Evolutionary conservation across 1,284 basidiomycete species (phyloP), one percentile per base, ranked within the genome.

Genomic region (Neotropicomus parvogracilis): DNA sequence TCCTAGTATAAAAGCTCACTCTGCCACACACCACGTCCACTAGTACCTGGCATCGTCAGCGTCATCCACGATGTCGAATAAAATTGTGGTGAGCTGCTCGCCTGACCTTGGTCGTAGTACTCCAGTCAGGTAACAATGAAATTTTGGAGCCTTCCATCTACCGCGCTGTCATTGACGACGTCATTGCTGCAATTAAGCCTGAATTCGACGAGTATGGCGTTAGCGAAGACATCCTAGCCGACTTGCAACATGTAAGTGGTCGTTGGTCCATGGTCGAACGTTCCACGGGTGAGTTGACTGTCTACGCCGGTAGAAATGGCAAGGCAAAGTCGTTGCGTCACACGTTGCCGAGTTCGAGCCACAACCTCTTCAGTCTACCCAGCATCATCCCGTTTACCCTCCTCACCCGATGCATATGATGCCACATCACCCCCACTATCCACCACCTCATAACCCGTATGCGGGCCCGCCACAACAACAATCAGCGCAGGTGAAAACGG

Each of bases 121-220:
- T 73, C 61, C 74, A 66, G 62, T 67, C 67, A 67, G 74, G 75
- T 86, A 75, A 85, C 77, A 68, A 67, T 69, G 70, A 64, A 68
- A 60, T 65, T 71, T 65, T 76, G 79, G 83, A 97, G 94, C 94
- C 95, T 63, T 66, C 73, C 58, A 88, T 93, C 60, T 99, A 98
- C 71, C 88, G 95, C 56, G 71, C 82, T 57, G 91, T 98, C 73
- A 98, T 99, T 72, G 93, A 97, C 80, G 93, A 97, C 74, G 95
- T 98, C 55, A 88, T 98, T 63, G 74, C 76, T 35, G 78, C 80
- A 60, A 91, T 95, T 71, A 91, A 91, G 70, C 77, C 84, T 67
- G 95, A 98, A 70, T 99, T 98, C 72, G 95, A 98, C 66, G 94
- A 97, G 69, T 95, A 91, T 67, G 95, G 95, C 47, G 90, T 99